A percentile compares a stretch with the other conserved stretches of the same genome.
Conservation (phyloP, 345 rosid species). For the Salix koriyanagi region DNA sequence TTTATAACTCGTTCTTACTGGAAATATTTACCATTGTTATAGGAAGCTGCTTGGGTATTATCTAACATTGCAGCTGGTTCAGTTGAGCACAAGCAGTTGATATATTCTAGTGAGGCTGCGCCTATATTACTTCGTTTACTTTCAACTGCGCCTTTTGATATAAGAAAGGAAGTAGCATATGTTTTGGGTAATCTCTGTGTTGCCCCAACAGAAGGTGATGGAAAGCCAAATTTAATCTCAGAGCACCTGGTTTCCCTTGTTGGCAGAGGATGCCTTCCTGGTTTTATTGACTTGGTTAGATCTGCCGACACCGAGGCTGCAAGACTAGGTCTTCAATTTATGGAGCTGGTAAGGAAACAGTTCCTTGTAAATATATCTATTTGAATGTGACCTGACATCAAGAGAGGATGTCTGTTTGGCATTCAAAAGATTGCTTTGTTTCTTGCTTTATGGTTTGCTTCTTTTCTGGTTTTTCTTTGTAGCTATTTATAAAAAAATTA, state of each 20-base stretch:
- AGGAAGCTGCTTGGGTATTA: constrained; percentile 98
- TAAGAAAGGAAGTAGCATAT: constrained; percentile 86
- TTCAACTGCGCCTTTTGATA: constrained; percentile 74
- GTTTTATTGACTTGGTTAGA: constrained; percentile 78
- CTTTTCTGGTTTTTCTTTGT: not conserved
- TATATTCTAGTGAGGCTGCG: constrained; percentile 66
- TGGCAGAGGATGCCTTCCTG: constrained; percentile 70
- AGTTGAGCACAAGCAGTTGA: constrained; percentile 67
- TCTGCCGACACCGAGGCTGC: constrained; percentile 85
- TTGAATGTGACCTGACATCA: not conserved
- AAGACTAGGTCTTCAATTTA: constrained; percentile 87
- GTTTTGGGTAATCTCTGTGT: constrained; percentile 96
- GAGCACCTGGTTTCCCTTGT: constrained; percentile 78
- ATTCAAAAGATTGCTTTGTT: not conserved
- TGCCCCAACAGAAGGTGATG: constrained; percentile 56
- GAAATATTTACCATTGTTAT: constrained; percentile 6
- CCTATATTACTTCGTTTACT: constrained; percentile 63
- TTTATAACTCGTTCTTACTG: constrained; percentile 1
- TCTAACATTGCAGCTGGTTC: constrained; percentile 96
- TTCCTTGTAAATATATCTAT: not conserved
- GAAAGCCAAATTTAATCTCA: constrained; percentile 58
- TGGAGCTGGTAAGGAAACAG: constrained; percentile 76
- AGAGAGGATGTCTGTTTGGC: not conserved
- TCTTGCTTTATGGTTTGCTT: not conserved
- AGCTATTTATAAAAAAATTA: too few relatives aligned